A percentile compares a stretch with the other conserved stretches of the same genome.
These are phyloP conservation scores for Pythium scleroteichum DNA, from an alignment of 352 stramenopile genomes.

Conservation along the genomic window DNA sequence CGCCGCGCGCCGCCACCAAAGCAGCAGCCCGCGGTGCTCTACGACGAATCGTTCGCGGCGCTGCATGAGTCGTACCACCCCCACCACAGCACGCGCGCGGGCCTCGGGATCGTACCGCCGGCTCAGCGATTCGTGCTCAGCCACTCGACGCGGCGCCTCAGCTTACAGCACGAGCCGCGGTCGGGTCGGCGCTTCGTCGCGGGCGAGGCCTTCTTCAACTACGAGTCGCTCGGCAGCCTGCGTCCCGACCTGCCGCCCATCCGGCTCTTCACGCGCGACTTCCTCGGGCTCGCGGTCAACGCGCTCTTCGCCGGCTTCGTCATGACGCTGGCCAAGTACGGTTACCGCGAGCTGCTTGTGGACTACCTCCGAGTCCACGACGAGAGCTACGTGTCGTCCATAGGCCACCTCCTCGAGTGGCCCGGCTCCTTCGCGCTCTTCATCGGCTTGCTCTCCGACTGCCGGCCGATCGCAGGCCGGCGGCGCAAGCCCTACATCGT, in stretches of 20 bases:
- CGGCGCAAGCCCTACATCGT: slow-evolving; percentile 91
- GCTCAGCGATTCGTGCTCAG: not conserved
- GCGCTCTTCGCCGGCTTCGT: slow-evolving; percentile 33
- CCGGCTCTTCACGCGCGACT: slow-evolving; percentile 34
- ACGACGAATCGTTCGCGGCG: not conserved
- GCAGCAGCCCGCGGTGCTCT: not conserved
- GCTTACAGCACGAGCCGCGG: not conserved
- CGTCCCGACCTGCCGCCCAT: slow-evolving; percentile 41
- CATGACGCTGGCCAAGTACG: slow-evolving; percentile 36
- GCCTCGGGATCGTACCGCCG: not conserved
- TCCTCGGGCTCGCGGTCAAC: slow-evolving; percentile 44
- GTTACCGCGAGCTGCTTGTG: slow-evolving; percentile 45
- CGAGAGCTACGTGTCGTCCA: slow-evolving; percentile 32
- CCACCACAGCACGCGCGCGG: not conserved
- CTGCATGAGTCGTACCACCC: not conserved
- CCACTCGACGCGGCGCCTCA: not conserved
- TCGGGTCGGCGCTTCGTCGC: slow-evolving; percentile 44
- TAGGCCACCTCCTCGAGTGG: slow-evolving; percentile 54
- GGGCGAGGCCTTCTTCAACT: slow-evolving; percentile 69
- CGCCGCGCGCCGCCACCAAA: not conserved
- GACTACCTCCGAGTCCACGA: slow-evolving; percentile 35
- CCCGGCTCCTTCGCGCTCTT: slow-evolving; percentile 74
- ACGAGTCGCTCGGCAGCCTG: slow-evolving; percentile 57
- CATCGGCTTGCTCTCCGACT: slow-evolving; percentile 87
- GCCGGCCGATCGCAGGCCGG: slow-evolving; percentile 83